These are phyloP conservation scores for Mucor piriformis DNA, from an alignment of 371 early-diverging fungal species.

Conservation along the genomic window DNA sequence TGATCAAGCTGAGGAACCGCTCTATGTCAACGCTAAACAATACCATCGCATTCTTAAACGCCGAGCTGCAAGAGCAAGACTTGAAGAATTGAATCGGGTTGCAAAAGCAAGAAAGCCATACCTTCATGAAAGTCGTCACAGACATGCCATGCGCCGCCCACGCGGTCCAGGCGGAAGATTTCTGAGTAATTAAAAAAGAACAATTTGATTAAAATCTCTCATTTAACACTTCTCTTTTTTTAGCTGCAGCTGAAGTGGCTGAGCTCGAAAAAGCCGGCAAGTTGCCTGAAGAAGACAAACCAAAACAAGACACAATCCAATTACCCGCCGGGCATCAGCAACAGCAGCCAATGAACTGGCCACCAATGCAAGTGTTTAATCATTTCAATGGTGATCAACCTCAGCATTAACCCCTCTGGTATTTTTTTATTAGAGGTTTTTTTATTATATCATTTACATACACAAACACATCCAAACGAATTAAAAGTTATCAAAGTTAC, in stretches of 20 bases:
- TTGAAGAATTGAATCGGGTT: conserved; percentile 61
- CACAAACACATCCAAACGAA: no score
- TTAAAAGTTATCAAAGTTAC: conserved; percentile 47
- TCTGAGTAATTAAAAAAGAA: conserved; percentile 62
- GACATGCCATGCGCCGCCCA: conserved; percentile 93
- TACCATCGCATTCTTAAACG: conserved; percentile 90
- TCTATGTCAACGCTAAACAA: conserved; percentile 84
- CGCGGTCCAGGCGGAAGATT: conserved; percentile 91
- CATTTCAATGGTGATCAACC: not conserved
- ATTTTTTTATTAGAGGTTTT: no score
- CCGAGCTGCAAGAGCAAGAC: conserved; percentile 69
- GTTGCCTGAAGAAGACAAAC: conserved; percentile 11
- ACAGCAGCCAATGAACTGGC: not conserved
- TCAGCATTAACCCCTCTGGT: not conserved
- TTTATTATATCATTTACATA: not conserved
- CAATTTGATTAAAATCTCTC: no score
- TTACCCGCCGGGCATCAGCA: not conserved
- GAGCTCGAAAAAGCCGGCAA: conserved; percentile 48
- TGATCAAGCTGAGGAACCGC: conserved; percentile 33
- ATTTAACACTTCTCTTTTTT: no score
- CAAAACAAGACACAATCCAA: not conserved
- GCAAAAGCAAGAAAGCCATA: conserved; percentile 72
- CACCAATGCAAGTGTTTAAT: not conserved
- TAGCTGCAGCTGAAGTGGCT: conserved; percentile 57
- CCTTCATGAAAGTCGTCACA: conserved; percentile 94